Evolutionary conservation across 1,284 basidiomycete species (phyloP), one percentile per base, ranked within the genome.

Genomic region (Farysia itapuensis): DNA sequence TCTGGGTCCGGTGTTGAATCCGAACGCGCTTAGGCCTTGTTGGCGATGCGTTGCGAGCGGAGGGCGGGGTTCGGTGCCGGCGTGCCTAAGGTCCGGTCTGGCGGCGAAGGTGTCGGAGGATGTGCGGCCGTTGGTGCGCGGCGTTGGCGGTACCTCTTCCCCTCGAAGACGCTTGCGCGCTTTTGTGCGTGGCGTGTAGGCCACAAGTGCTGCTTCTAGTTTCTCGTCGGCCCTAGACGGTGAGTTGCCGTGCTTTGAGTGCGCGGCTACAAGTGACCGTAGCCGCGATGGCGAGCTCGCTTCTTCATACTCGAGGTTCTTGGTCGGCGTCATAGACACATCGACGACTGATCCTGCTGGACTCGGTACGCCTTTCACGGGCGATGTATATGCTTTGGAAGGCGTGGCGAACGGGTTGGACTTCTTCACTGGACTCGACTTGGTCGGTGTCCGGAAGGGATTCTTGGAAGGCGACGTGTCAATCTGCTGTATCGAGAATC

Each of bases 81-180:
- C n/a, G n/a, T n/a, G n/a, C n/a, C n/a, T n/a, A n/a, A n/a, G n/a
- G n/a, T n/a, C n/a, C n/a, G n/a, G n/a, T n/a, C n/a, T n/a, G n/a
- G n/a, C n/a, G n/a, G n/a, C n/a, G n/a, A n/a, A n/a, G n/a, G n/a
- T n/a, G n/a, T n/a, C n/a, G n/a, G n/a, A n/a, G n/a, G n/a, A 28
- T 28, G 26, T 28, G 11, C 11, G 26, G 26, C n/a, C n/a, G 9
- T 9, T 28, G 11, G 9, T 28, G 26, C 11, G 26, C 4, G 66
- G 67, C 8, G 67, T 69, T 0, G 54, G 56, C 2, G 67, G 67
- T 1, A 72, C 61, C 18, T 65, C 60, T 41, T 72, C 69, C 2
- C 69, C 69, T n/a, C 69, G 24, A 35, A 72, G 45, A 16, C 69
- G 35, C 47, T 72, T 72, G 12, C 69, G 26, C 23, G 69, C 69